Conservation (phyloP, 2,329 filamentous ascomycete species). For the Hypoxylon sp. region DNA sequence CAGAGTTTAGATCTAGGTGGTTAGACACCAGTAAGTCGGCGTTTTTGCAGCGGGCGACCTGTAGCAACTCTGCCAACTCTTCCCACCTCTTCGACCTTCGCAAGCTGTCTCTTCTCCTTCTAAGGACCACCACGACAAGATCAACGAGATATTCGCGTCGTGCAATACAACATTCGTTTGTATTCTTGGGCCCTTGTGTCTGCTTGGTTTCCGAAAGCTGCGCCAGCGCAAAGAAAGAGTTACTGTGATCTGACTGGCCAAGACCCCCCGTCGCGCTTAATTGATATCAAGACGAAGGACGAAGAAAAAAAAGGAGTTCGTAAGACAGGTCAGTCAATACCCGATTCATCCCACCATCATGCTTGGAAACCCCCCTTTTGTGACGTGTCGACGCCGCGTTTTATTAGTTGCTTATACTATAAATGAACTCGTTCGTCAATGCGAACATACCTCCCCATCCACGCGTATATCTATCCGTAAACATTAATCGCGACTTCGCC, state of each 20-base stretch:
- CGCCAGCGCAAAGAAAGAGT: slow-evolving; percentile 9
- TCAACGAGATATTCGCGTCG: slow-evolving; percentile 18
- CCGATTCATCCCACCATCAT: slow-evolving; percentile 41
- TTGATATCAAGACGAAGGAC: slow-evolving; percentile 27
- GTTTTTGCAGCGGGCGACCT: slow-evolving; percentile 19
- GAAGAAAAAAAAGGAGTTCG: slow-evolving; percentile 37
- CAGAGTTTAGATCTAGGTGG: slow-evolving; percentile 34
- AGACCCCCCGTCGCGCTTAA: slow-evolving; percentile 28
- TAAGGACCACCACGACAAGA: slow-evolving; percentile 22
- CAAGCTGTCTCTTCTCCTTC: slow-evolving; percentile 14
- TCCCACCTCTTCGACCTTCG: slow-evolving; percentile 17
- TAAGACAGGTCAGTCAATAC: slow-evolving; percentile 47
- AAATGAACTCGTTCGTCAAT: slow-evolving; percentile 40
- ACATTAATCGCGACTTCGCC: slow-evolving; percentile 24
- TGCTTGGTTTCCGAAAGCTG: slow-evolving; percentile 21
- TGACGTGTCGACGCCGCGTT: slow-evolving; percentile 49
- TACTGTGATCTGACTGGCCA: slow-evolving; percentile 19
- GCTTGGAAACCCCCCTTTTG: slow-evolving; percentile 45
- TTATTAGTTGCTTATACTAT: slow-evolving; percentile 41
- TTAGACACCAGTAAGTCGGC: slow-evolving; percentile 35
- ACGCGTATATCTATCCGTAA: slow-evolving; percentile 13
- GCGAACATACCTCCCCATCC: slow-evolving; percentile 31
- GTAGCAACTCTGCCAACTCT: slow-evolving; percentile 18
- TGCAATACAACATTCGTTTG: slow-evolving; percentile 19
- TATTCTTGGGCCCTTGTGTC: slow-evolving; percentile 21